Conservation (phyloP, 257 asterid genomes). For the Handroanthus guayacan region DNA sequence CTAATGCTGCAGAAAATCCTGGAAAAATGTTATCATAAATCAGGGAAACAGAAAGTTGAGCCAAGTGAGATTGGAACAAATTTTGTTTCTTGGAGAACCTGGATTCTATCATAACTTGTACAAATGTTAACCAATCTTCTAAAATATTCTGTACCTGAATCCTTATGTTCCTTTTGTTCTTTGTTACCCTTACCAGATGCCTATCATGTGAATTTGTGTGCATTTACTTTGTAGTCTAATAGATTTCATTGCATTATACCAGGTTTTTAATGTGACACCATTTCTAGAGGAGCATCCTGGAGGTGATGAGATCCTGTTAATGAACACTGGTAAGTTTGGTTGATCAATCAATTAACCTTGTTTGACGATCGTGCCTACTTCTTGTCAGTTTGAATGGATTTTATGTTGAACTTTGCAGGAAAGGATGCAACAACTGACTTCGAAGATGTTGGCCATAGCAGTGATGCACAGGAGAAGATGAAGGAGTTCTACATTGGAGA, state of each 20-base stretch:
- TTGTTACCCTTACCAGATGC: not conserved
- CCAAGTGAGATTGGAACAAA: not conserved
- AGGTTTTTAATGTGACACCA: conserved; percentile 67
- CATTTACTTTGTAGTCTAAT: not conserved
- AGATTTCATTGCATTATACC: conserved; percentile 20
- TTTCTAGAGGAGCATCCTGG: conserved; percentile 83
- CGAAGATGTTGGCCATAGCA: conserved; percentile 65
- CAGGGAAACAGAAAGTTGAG: not conserved
- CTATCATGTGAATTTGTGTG: not conserved
- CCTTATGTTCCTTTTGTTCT: not conserved
- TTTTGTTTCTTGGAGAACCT: not conserved
- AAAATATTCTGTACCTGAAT: not conserved
- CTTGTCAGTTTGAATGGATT: not conserved
- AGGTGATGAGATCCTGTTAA: conserved; percentile 57
- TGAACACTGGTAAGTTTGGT: conserved; percentile 51
- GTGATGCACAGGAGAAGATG: conserved; percentile 52
- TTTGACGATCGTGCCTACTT: too few species aligned
- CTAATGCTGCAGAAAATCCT: not conserved
- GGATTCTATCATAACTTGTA: not conserved
- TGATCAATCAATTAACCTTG: not conserved
- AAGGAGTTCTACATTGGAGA: conserved; percentile 53
- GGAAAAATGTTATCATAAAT: not conserved
- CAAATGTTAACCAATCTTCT: not conserved
- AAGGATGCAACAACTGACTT: conserved; percentile 67
- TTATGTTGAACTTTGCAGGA: conserved; percentile 37